Evolutionary conservation across 2,329 filamentous ascomycete genomes (phyloP).

Genomic region (Pseudogymnoascus sp.): DNA sequence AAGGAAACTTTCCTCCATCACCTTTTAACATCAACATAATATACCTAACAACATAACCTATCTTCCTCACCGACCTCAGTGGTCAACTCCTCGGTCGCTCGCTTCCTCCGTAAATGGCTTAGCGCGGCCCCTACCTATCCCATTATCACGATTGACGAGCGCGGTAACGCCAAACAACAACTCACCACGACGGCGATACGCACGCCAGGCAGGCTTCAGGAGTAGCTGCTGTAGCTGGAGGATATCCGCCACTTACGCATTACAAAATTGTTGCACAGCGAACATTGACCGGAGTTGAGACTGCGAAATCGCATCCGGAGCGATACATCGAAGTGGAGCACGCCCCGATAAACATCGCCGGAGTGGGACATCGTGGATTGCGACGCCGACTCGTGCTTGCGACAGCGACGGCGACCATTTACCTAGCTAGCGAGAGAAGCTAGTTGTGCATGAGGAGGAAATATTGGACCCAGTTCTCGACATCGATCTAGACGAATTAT

Average conservation of each 20-base stretch:
- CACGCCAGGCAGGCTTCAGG: constrained; percentile 3
- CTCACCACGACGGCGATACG: neutral
- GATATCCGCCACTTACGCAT: neutral
- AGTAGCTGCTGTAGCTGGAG: constrained; percentile 1
- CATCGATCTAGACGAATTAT: neutral
- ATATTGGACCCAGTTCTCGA: neutral
- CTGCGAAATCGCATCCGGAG: neutral
- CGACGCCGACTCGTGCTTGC: neutral
- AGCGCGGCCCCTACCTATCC: constrained; percentile 5
- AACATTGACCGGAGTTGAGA: neutral
- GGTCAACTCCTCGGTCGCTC: neutral
- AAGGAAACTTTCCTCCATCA: neutral
- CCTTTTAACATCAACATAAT: neutral
- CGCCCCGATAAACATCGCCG: constrained; percentile 1
- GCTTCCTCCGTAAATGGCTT: constrained; percentile 4
- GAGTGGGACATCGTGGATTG: constrained; percentile 1
- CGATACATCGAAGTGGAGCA: constrained; percentile 4
- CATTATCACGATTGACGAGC: constrained; percentile 8
- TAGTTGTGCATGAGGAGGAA: neutral
- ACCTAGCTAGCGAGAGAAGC: neutral
- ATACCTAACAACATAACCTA: neutral
- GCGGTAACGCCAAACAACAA: neutral
- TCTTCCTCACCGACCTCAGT: constrained; percentile 2
- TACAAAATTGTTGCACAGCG: constrained; percentile 4
- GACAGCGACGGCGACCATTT: neutral